A percentile compares a stretch with the other conserved stretches of the same genome.
Evolutionary conservation across 345 rosid species (phyloP).

Genomic region (Bruguiera parviflora): DNA sequence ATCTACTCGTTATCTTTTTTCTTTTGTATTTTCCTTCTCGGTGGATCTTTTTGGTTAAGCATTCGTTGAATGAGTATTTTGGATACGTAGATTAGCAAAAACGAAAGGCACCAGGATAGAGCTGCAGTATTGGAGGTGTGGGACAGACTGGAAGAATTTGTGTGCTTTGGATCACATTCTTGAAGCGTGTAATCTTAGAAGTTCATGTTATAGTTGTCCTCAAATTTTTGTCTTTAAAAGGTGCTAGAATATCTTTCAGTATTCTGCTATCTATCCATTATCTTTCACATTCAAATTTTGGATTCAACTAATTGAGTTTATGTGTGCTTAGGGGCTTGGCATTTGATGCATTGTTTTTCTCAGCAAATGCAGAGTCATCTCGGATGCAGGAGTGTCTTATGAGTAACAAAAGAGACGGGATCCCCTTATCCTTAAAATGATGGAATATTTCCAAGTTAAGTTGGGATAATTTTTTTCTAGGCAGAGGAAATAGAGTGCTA

Average conservation of each 20-base stretch:
- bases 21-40: neutral
- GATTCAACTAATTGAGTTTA: neutral
- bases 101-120: slow-evolving; percentile 88
- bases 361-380: neutral
- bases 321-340: neutral
- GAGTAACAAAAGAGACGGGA: no score
- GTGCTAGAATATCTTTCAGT: neutral
- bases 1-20: neutral
- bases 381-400: no score
- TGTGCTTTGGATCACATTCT: slow-evolving; percentile 75
- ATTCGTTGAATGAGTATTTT: neutral
- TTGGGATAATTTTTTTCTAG: no score
- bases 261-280: neutral
- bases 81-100: slow-evolving; percentile 80
- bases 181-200: slow-evolving; percentile 31
- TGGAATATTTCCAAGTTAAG: no score
- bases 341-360: neutral
- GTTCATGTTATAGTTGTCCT: slow-evolving; percentile 18
- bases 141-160: slow-evolving; percentile 89
- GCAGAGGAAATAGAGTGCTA: no score
- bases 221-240: neutral
- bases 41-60: neutral
- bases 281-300: slow-evolving; percentile 1
- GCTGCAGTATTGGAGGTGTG: slow-evolving; percentile 97
- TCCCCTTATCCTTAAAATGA: no score